Conservation (phyloP, 1,284 basidiomycete genomes). For the Sanghuangporus sanghuang region DNA sequence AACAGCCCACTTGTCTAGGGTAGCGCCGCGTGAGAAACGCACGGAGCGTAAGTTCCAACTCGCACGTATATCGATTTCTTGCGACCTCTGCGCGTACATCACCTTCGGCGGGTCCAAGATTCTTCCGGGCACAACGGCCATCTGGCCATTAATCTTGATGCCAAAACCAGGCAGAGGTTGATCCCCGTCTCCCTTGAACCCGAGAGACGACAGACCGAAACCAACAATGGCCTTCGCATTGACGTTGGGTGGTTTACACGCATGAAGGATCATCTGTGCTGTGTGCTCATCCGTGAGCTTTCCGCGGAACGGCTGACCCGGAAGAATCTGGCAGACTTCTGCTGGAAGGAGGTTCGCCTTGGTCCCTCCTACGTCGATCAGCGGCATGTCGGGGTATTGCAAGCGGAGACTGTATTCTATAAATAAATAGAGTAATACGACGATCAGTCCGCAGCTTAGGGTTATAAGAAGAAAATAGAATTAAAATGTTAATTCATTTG, state of each 20-base stretch:
- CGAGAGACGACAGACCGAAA: constrained; percentile 55
- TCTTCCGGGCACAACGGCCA: constrained; percentile 71
- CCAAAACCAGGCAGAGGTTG: constrained; percentile 52
- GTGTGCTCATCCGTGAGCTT: constrained; percentile 66
- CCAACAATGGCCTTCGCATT: constrained; percentile 56
- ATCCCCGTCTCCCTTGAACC: constrained; percentile 40
- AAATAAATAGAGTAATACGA: neutral
- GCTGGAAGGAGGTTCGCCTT: constrained; percentile 51
- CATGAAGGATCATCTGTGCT: constrained; percentile 59
- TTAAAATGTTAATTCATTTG: neutral
- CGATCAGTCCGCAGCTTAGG: neutral
- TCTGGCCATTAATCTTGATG: constrained; percentile 52
- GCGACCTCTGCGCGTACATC: constrained; percentile 44
- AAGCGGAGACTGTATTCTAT: constrained; percentile 56
- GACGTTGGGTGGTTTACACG: constrained; percentile 61
- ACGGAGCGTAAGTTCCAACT: constrained; percentile 68
- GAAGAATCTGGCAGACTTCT: constrained; percentile 67
- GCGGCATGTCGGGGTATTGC: constrained; percentile 43
- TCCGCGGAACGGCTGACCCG: constrained; percentile 65
- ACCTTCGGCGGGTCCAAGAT: constrained; percentile 56
- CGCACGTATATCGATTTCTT: constrained; percentile 50
- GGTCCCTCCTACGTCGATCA: constrained; percentile 58
- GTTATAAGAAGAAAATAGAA: neutral
- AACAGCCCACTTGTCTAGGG: constrained; percentile 55
- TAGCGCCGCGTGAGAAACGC: constrained; percentile 52